Evolutionary conservation across 345 rosid genomes (phyloP).

Genomic region (Brassica incana): DNA sequence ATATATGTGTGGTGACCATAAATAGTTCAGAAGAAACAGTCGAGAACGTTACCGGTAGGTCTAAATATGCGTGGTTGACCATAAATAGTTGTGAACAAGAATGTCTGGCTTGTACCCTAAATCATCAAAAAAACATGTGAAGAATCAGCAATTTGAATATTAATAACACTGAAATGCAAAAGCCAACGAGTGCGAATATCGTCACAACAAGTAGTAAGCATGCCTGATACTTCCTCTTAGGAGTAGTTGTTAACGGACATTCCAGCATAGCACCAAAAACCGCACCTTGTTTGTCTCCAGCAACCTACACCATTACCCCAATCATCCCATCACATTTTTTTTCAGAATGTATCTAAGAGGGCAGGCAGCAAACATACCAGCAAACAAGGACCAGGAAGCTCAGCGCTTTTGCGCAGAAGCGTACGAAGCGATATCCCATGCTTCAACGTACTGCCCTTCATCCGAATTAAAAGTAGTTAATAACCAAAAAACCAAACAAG

Average conservation of each 20-base stretch:
- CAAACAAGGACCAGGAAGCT: conserved; percentile 79
- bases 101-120: conserved; percentile 81
- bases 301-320: conserved; percentile 46
- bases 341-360: not conserved
- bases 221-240: conserved; percentile 94
- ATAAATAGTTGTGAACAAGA: conserved; percentile 87
- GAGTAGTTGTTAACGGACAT: conserved; percentile 78
- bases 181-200: not conserved
- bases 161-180: too few relatives aligned
- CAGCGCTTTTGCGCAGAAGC: conserved; percentile 75
- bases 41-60: conserved; percentile 69
- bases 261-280: conserved; percentile 86
- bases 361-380: conserved; percentile 48
- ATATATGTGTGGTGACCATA: too few relatives aligned
- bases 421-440: conserved; percentile 98
- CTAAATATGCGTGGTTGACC: conserved; percentile 92
- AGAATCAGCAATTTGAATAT: not conserved
- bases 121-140: conserved; percentile 9
- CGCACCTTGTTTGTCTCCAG: conserved; percentile 83
- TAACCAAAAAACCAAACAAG: conserved; percentile 23
- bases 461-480: conserved; percentile 42
- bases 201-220: not conserved
- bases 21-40: not conserved
- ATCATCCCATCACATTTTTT: conserved; percentile 9
- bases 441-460: conserved; percentile 99